Base-by-base conservation (phyloP, 768 basidiomycete species). In the Chiua virens region DNA sequence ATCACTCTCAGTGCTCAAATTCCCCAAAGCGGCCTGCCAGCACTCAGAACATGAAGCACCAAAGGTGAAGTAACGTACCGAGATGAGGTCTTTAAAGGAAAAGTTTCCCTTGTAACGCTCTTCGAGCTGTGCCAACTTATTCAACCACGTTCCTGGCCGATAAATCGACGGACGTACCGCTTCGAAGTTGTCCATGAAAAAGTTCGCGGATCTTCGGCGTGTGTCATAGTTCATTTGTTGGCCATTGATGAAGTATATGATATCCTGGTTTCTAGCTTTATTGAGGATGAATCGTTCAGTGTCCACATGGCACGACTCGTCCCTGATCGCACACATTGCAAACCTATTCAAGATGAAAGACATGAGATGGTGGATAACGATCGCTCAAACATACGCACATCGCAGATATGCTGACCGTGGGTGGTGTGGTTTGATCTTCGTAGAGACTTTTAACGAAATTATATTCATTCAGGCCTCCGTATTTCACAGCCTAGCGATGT, bases 401-500 rank as follows among this genome's bases (percentile, higher is more conserved):
- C 15, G 88, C 86, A 36, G 86, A 76, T 22, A 82, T 80, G 17
- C 62, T 50, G 59, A 83, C 82, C 32, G 86, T 78, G 7, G 85
- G 81, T 0, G 94, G 87, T 20, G 89, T 90, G 55, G 80, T 79
- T 14, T 87, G 82, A 50, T 86, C 83, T 59, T 83, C 79, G 63
- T 85, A 84, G 30, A 94, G 77, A 53, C 75, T 74, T 59, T 84
- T 76, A 37, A 87, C 75, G 34, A 85, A 83, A 30, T 90, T 81
- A 60, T 85, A 96, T 63, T 95, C 93, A 22, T 71, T 73, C 30
- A 70, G 70, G 20, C 92, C 90, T 36, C 90, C 92, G 60, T 89
- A 72, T 63, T 79, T 77, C 49, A 92, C 87, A 46, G 85, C 85
- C 83, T 89, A 30, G 42, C 23, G 61, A 47, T 28, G 5, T 38